Conservation (phyloP, 1,284 basidiomycete genomes). For the Volvariella surrecta region DNA sequence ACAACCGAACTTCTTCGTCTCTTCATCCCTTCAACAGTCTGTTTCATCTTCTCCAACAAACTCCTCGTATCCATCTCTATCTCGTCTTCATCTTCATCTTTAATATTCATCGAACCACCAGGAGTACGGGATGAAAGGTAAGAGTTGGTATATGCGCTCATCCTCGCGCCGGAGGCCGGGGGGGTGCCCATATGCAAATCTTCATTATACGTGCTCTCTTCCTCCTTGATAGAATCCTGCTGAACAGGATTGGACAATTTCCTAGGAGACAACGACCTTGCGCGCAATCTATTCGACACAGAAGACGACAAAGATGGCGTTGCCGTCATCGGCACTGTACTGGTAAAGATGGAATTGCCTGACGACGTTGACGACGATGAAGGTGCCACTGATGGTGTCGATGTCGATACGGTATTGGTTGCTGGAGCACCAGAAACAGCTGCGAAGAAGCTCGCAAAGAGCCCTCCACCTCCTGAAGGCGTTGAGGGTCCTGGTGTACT, state of each 20-base stretch:
- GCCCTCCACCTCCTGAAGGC: no score
- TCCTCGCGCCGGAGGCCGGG: no score
- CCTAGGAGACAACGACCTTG: not conserved
- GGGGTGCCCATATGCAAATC: no score
- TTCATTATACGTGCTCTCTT: constrained; percentile 6
- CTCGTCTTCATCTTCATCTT: constrained; percentile 13
- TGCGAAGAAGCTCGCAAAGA: no score
- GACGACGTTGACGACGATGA: not conserved
- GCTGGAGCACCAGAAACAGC: no score
- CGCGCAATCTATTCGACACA: not conserved
- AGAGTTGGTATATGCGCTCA: no score
- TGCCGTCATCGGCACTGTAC: no score
- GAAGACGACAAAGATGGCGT: not conserved
- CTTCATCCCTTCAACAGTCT: constrained; percentile 54
- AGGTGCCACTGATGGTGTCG: not conserved
- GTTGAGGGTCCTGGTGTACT: no score
- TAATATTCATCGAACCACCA: constrained; percentile 2
- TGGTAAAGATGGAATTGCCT: no score
- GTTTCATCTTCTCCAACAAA: constrained; percentile 51
- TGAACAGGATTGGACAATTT: not conserved
- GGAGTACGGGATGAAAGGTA: no score
- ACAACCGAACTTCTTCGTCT: constrained; percentile 34
- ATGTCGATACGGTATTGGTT: no score
- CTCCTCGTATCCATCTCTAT: constrained; percentile 36
- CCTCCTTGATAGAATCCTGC: constrained; percentile 7